A percentile compares a stretch with the other conserved stretches of the same genome.
Evolutionary conservation across 164 flowering plant genomes (phyloP).

Genomic region (Stephania yunnanensis): DNA sequence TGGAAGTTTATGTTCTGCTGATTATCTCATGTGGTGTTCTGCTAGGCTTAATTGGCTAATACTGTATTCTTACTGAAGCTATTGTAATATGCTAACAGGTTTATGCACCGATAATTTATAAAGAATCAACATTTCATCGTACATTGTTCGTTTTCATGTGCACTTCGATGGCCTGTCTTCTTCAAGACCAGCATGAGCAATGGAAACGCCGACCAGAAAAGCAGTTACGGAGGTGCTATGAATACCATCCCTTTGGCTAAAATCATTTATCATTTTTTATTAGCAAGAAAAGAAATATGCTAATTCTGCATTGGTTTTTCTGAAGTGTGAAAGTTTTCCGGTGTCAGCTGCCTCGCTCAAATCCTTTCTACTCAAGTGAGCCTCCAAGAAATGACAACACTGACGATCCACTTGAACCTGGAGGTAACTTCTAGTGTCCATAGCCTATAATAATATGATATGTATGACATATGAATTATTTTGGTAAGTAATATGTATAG

Average conservation of each 20-base stretch:
- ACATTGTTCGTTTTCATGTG: conserved; percentile 81
- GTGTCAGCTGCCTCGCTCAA: conserved; percentile 60
- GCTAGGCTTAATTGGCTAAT: neutral
- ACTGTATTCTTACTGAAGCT: neutral
- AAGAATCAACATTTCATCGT: conserved; percentile 73
- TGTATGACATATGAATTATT: no score
- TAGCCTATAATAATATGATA: neutral
- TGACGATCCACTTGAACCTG: conserved; percentile 42
- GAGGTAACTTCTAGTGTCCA: conserved; percentile 40
- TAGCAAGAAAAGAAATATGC: neutral
- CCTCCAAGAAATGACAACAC: conserved; percentile 49
- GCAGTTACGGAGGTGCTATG: conserved; percentile 54
- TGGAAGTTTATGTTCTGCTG: neutral
- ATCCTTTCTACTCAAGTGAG: conserved; percentile 70
- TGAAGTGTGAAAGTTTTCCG: conserved; percentile 90
- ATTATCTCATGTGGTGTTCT: neutral
- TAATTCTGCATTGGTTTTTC: conserved; percentile 20
- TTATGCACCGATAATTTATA: conserved; percentile 62
- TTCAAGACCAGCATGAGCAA: conserved; percentile 78
- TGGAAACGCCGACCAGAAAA: conserved; percentile 54
- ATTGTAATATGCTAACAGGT: conserved; percentile 37
- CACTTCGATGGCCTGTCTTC: conserved; percentile 74
- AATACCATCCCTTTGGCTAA: neutral
- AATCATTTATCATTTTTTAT: neutral
- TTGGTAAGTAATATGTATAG: neutral